Base-by-base conservation (phyloP, 2,329 filamentous ascomycete genomes). In the Pseudopyricularia javanii region DNA sequence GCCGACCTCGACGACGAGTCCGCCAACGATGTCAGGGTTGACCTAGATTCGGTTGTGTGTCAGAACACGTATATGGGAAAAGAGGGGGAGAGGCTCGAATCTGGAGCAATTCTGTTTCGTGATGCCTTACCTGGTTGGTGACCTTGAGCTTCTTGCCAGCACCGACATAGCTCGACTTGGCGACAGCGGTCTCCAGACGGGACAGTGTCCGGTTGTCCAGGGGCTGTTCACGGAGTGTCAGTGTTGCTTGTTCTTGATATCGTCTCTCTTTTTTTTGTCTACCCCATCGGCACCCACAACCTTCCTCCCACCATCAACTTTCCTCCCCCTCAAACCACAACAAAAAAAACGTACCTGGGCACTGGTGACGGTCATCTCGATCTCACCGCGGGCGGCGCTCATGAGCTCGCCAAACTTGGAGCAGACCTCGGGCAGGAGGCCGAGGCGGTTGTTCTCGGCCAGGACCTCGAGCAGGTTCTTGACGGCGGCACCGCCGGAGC, bases 121-220 rank as follows among this genome's bases (percentile, higher is more conserved):
- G 9, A n/a, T 47, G 1, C 24, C 47, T 17, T 72, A 88, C 87
- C 79, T 89, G 86, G 74, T 94, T 86, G 63, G 89, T 88, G 64
- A 97, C 66, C 85, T 95, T 97, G 72, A 97, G 83, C 80, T 95
- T 97, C 85, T 96, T 91, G 76, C 91, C 91, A 70, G 86, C 80
- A 67, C 85, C 84, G 63, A 91, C 82, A 75, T 90, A 94, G 68
- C 84, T 72, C 58, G 90, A 95, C 81, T 96, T 97, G 74, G 84
- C 69, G 64, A 97, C 83, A 63, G 91, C 90, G 61, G 75, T 74
- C 79, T 98, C 91, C 62, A 98, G 82, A 67, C 93, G 86, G 70
- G 71, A 76, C 64, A 98, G 80, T 58, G 86, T 90, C 79, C 83
- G 91, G 77, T 74, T 80, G 73, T 98, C 93, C 66, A 98, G 83